phyloP scores from a whole-genome alignment of 805 yeast species.

The Wickerhamiella domercqiae region DNA sequence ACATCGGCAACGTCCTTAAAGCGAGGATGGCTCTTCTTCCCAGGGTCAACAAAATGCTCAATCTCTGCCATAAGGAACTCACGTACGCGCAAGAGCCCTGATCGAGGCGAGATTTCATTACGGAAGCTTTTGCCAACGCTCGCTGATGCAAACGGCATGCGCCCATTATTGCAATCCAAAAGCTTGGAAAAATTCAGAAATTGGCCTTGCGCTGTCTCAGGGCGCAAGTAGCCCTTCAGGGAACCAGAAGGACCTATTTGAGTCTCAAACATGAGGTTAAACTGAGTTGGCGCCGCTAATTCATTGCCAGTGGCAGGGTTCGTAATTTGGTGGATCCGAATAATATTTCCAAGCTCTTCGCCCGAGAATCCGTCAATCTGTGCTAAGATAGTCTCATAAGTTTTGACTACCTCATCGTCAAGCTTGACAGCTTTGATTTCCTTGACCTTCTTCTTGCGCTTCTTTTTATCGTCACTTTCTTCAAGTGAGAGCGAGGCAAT shows the following conservation, averaged over 20 bases:
- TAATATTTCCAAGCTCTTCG: conserved; percentile 76
- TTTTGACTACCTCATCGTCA: conserved; percentile 62
- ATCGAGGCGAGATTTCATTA: conserved; percentile 96
- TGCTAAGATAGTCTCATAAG: conserved; percentile 77
- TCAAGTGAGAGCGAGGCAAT: conserved; percentile 42
- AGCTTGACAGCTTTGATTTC: conserved; percentile 79
- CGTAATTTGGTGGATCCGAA: conserved; percentile 64
- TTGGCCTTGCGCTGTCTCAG: conserved; percentile 99
- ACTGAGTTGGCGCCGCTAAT: conserved; percentile 81
- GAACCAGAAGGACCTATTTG: conserved; percentile 98
- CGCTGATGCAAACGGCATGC: conserved; percentile 99
- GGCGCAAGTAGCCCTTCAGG: conserved; percentile 87
- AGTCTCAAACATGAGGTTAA: conserved; percentile 97
- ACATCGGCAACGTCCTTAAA: conserved; percentile 64
- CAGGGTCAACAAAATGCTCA: conserved; percentile 95
- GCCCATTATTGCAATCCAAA: conserved; percentile 84
- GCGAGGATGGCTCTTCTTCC: conserved; percentile 64
- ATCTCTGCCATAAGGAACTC: conserved; percentile 99
- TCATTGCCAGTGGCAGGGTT: conserved; percentile 84
- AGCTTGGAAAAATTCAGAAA: conserved; percentile 88
- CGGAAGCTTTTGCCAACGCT: conserved; percentile 97
- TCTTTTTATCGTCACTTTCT: conserved; percentile 69
- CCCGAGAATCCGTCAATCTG: conserved; percentile 90
- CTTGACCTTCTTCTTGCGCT: conserved; percentile 82
- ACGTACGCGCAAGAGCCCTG: conserved; percentile 94